Base-by-base conservation (phyloP, 1,284 basidiomycete species). In the Mrakiaceae sp. region DNA sequence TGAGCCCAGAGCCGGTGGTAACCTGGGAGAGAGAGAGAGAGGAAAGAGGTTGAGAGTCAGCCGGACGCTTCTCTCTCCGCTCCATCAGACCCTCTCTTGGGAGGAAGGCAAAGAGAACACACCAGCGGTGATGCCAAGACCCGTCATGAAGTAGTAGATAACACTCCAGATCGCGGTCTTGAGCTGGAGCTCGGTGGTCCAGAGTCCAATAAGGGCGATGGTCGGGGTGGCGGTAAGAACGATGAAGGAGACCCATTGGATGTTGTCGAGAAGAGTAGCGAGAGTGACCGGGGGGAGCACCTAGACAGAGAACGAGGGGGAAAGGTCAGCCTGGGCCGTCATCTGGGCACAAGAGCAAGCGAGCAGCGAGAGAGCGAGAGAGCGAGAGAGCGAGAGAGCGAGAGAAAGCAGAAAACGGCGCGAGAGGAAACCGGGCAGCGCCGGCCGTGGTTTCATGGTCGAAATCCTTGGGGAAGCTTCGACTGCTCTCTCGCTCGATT, bases 1-100 rank as follows among this genome's bases (percentile, higher is more conserved):
- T 96, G 93, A 3, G 93, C 87, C 90, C 91, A 95, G 0, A 94
- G 81, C 66, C 93, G 85, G 73, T 96, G 92, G 78, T 94, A 96
- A 11, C 92, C 92, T 11, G 85, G 84, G 0, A 84, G 86, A 48
- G 83, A 39, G 40, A 58, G 42, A n/a, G 59, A 62, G 62, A 65
- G 10, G 27, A 39, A 27, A 40, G 51, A 58, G 42, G 6, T 5
- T 51, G 27, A 44, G 14, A 9, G 53, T 59, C 66, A 48, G 60
- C 61, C 11, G 56, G 55, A n/a, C 27, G 27, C 27, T 27, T 27
- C 27, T 27, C 27, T 27, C 27, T 27, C 27, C 27, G 27, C 27
- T 16, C 14, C 11, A 52, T 40, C 46, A 7, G 40, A n/a, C 27
- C 27, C 27, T 27, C 27, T 27, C 27, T 27, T 27, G 40, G 5